Base-by-base conservation (phyloP, 2,329 filamentous ascomycete genomes). In the Calonectria naviculata region DNA sequence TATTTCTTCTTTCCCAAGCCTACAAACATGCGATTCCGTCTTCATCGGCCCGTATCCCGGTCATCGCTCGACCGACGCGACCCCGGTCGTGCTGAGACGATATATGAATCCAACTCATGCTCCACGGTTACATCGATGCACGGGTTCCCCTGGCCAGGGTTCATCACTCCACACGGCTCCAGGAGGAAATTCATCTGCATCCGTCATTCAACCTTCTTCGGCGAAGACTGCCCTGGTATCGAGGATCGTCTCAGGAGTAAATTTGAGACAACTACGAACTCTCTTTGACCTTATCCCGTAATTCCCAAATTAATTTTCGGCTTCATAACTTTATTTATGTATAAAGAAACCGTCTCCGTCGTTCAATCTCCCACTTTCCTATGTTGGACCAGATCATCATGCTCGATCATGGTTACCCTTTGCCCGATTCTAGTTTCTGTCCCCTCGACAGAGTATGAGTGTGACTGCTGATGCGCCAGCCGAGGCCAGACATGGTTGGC, bases 11-110 rank as follows among this genome's bases (percentile, higher is more conserved):
- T 68, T 42, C 42, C 49, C 65, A 72, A 61, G 36, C 66, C 69
- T 58, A 38, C 52, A 61, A 68, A 70, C 67, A 68, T 72, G 64
- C 69, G 67, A 77, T 70, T 56, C 71, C 44, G 46, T 62, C 68
- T 68, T 67, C 60, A 49, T 72, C 68, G 72, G 70, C 44, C 63
- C 66, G 52, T 67, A 67, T 66, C 72, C 72, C 69, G 63, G 68
- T 15, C 44, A n/a, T 9, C 67, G 63, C 47, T 68, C 38, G 65
- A 69, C 61, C 31, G 42, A 60, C n/a, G n/a, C n/a, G n/a, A 63
- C 74, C 70, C 52, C 70, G 28, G 56, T 75, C 49, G 41, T 61
- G 64, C 70, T 76, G 74, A 71, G 72, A 76, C 74, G 72, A 67
- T 52, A 61, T 65, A 34, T 67, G 71, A 65, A 67, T 72, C 70